Percentiles rank a stretch among this genome's conserved stretches.
Conservation (phyloP, 208 protist species). For the Trypanosoma mega region DNA sequence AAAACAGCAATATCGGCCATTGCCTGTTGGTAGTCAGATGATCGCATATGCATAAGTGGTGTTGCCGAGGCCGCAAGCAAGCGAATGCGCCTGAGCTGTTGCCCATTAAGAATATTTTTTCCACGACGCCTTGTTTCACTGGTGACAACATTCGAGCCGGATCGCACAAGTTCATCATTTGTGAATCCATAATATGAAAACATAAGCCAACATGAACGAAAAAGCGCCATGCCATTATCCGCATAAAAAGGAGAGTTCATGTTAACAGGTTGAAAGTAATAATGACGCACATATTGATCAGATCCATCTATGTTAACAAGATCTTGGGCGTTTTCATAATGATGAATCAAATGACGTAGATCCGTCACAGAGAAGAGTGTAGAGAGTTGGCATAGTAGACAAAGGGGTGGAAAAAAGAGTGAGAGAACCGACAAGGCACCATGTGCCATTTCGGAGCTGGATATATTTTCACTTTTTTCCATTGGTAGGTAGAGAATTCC, state of each 20-base stretch:
- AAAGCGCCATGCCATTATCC: constrained; percentile 34
- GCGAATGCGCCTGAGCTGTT: constrained; percentile 49
- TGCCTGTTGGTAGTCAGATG: constrained; percentile 70
- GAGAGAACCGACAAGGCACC: constrained; percentile 44
- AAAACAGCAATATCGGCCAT: constrained; percentile 70
- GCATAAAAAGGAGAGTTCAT: constrained; percentile 27
- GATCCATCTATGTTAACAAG: constrained; percentile 41
- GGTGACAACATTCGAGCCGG: neutral
- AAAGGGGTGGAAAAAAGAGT: constrained; percentile 59
- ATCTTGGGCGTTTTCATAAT: constrained; percentile 50
- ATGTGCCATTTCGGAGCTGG: constrained; percentile 22
- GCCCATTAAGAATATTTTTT: constrained; percentile 27
- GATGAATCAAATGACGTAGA: constrained; percentile 38
- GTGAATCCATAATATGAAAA: constrained; percentile 77
- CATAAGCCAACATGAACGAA: constrained; percentile 83
- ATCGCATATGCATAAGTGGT: constrained; percentile 79
- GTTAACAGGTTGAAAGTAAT: constrained; percentile 48
- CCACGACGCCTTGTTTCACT: neutral
- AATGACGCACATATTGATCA: constrained; percentile 55
- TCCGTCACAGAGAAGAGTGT: constrained; percentile 62
- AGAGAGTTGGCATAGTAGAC: constrained; percentile 55
- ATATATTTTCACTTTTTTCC: constrained; percentile 17
- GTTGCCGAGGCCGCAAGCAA: constrained; percentile 56
- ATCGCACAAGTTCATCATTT: constrained; percentile 37
- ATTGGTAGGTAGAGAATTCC: constrained; percentile 59